Conservation (phyloP, 2,329 filamentous ascomycete species). For the Chalaropsis thielavioides region DNA sequence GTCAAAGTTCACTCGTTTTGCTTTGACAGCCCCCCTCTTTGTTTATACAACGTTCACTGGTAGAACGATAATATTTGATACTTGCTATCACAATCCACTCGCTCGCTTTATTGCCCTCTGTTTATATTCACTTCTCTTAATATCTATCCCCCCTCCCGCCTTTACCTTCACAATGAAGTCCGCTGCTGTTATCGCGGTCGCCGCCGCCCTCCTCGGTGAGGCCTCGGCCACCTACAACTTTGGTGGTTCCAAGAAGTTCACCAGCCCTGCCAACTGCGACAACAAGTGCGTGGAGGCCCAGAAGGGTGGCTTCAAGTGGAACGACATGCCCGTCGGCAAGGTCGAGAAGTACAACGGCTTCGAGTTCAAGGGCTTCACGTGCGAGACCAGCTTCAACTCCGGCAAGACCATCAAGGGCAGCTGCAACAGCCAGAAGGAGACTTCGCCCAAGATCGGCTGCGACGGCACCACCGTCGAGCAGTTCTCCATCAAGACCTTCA, state of each 20-base stretch:
- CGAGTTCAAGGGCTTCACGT: constrained; percentile 58
- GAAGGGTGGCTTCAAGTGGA: constrained; percentile 57
- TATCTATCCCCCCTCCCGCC: constrained; percentile 20
- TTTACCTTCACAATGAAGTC: constrained; percentile 34
- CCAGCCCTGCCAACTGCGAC: constrained; percentile 55
- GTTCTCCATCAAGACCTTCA: constrained; percentile 64
- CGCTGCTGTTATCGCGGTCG: constrained; percentile 32
- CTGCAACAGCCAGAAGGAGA: constrained; percentile 31
- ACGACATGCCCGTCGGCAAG: constrained; percentile 42
- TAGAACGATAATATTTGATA: constrained; percentile 20
- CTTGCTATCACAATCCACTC: constrained; percentile 24
- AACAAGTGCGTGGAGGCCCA: constrained; percentile 65
- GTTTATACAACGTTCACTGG: constrained; percentile 17
- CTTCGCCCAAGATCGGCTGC: constrained; percentile 45
- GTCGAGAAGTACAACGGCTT: constrained; percentile 59
- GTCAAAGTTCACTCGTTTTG: constrained; percentile 17
- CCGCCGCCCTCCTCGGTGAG: constrained; percentile 37
- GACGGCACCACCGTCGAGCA: constrained; percentile 32
- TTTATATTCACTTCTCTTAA: constrained; percentile 17
- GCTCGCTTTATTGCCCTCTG: constrained; percentile 24
- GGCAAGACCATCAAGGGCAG: constrained; percentile 47
- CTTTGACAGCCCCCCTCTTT: constrained; percentile 19
- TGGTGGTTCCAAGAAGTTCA: constrained; percentile 36
- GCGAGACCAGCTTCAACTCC: constrained; percentile 37
- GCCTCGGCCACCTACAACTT: constrained; percentile 32